These are phyloP conservation scores for Penicillium sp. DNA, from an alignment of 2,329 filamentous ascomycete species.

Conservation along the genomic window DNA sequence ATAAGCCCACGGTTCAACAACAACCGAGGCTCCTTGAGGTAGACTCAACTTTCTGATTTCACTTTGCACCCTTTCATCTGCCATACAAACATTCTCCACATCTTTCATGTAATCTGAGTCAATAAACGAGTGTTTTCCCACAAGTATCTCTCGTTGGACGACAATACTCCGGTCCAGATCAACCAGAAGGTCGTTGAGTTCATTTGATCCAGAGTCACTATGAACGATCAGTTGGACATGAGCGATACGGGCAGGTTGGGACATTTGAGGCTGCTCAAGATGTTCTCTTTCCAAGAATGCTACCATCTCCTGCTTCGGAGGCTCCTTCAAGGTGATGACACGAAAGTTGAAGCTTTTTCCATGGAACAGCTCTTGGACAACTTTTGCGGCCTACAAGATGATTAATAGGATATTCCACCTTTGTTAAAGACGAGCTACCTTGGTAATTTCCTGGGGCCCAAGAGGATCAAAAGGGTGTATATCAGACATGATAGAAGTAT, in stretches of 20 bases:
- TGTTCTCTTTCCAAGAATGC: conserved; percentile 48
- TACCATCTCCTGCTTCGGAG: conserved; percentile 49
- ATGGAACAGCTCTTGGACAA: conserved; percentile 38
- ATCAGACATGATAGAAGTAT: conserved; percentile 16
- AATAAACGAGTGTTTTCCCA: conserved; percentile 29
- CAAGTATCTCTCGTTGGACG: conserved; percentile 17
- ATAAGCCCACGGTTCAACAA: conserved; percentile 58
- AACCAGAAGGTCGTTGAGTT: conserved; percentile 24
- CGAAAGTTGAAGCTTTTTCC: conserved; percentile 45
- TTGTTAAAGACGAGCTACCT: conserved; percentile 14
- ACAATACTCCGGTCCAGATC: conserved; percentile 18
- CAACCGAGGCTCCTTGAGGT: conserved; percentile 45
- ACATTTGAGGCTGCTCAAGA: conserved; percentile 17
- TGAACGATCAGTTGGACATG: conserved; percentile 37
- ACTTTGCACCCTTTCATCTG: conserved; percentile 43
- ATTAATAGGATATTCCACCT: not conserved
- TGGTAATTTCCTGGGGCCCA: conserved; percentile 30
- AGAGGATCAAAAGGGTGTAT: conserved; percentile 34
- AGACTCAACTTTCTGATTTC: conserved; percentile 43
- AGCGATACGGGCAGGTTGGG: conserved; percentile 38
- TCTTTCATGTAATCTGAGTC: conserved; percentile 48
- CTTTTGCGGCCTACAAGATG: conserved; percentile 18
- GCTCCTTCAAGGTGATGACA: conserved; percentile 52
- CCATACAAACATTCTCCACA: conserved; percentile 50
- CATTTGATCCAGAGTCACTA: conserved; percentile 8